phyloP scores from a whole-genome alignment of 768 basidiomycete species.

The Hypholoma sublateritium region DNA sequence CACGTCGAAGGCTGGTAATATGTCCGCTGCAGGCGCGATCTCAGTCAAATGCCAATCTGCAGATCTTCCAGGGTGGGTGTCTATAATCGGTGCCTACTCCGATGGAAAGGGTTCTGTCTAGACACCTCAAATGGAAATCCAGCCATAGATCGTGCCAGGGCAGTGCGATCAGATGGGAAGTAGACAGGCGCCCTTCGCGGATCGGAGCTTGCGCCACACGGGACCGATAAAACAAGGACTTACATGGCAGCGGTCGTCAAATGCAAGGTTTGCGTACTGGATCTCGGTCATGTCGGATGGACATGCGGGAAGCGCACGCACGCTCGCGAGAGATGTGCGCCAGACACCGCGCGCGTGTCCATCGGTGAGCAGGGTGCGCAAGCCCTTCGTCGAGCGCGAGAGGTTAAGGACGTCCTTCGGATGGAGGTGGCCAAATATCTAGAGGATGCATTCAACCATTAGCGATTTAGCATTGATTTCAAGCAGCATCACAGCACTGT shows the following conservation, averaged over 20 bases:
- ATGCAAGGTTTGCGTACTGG: conserved; percentile 44
- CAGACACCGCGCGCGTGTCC: conserved; percentile 36
- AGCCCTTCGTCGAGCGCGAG: conserved; percentile 38
- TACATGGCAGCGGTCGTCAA: conserved; percentile 45
- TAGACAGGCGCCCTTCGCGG: no score
- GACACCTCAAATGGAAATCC: no score
- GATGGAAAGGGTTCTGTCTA: no score
- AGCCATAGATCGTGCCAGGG: no score
- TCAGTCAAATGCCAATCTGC: no score
- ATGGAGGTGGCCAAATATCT: conserved; percentile 45
- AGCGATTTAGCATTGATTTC: background rate
- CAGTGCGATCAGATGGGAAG: no score
- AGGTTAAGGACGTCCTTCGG: conserved; percentile 47
- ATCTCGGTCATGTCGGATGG: conserved; percentile 45
- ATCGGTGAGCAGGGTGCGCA: conserved; percentile 40
- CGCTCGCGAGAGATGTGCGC: conserved; percentile 30
- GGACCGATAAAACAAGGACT: conserved; percentile 12
- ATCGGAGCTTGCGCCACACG: background rate
- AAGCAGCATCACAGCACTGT: background rate
- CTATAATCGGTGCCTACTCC: no score
- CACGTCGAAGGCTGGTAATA: no score
- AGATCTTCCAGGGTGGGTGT: no score
- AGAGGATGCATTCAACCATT: background rate
- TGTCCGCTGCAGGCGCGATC: no score
- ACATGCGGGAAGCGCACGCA: conserved; percentile 38